Conservation (phyloP, 1,284 basidiomycete genomes). For the Veloporphyrellus conicus region DNA sequence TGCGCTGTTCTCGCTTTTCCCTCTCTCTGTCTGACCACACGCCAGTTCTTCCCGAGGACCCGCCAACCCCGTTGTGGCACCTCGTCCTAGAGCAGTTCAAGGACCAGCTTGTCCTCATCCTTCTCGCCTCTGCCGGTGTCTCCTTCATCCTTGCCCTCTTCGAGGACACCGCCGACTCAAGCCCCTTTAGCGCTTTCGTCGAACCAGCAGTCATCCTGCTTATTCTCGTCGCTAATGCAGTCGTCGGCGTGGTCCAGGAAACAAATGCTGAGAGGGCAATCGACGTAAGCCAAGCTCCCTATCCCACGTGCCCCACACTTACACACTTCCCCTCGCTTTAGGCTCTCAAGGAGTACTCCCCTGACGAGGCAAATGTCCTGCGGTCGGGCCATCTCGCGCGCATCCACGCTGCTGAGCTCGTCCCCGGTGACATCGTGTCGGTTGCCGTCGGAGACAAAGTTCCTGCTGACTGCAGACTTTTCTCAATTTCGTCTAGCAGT, state of each 20-base stretch:
- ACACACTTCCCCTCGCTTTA: constrained; percentile 33
- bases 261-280: constrained; percentile 93
- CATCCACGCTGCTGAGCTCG: constrained; percentile 81
- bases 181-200: constrained; percentile 80
- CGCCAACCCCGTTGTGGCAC: constrained; percentile 86
- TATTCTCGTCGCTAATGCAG: constrained; percentile 89
- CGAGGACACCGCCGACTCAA: constrained; percentile 66
- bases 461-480: constrained; percentile 86
- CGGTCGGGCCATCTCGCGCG: constrained; percentile 69
- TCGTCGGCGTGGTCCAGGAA: constrained; percentile 94
- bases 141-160: constrained; percentile 87
- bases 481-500: constrained; percentile 86
- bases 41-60: constrained; percentile 83
- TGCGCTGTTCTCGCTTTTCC: constrained; percentile 33
- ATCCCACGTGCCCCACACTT: background rate
- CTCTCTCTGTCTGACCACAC: constrained; percentile 1
- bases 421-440: constrained; percentile 88
- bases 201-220: constrained; percentile 91
- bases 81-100: constrained; percentile 97
- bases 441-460: constrained; percentile 92
- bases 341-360: constrained; percentile 93
- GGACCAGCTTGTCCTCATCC: constrained; percentile 92
- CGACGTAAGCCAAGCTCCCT: constrained; percentile 59
- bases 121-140: constrained; percentile 85
- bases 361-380: constrained; percentile 89